Base-by-base conservation (phyloP, 2,329 filamentous ascomycete genomes). In the Niveomyces coronatus region DNA sequence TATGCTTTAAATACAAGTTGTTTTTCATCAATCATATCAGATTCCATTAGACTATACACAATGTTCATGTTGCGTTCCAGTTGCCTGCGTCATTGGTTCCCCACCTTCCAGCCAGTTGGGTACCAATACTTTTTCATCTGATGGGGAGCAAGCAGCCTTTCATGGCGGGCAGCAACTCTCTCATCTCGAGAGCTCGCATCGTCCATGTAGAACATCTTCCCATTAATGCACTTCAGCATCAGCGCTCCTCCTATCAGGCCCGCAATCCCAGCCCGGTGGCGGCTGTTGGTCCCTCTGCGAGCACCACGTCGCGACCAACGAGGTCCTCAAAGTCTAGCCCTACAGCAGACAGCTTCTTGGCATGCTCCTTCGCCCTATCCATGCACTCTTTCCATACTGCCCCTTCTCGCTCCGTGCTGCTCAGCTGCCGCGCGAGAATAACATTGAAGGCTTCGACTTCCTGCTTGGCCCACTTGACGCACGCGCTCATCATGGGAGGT, bases 381-480 rank as follows among this genome's bases (percentile, higher is more conserved):
- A 95, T 79, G 60, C 91, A 96, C 52, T 84, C 74, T 37, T 73
- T 74, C 85, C 86, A 95, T 2, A 85, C 72, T 31, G 76, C 70
- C 11, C 82, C 81, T n/a, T 74, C 79, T 35, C 69, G 72, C 44
- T 93, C 82, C 3, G 91, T 83, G 54, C 84, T 87, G 61, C 86
- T 93, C 44, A 98, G 66, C 61, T 96, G 91, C 42, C 89, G 71
- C 24, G 73, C 76, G 26, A 98, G 67, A 35, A 91, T 78, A 31
- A 70, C 71, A 52, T 95, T 96, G 67, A 96, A 96, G 2, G 79
- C 79, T 50, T 95, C 88, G 2, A 96, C 78, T 55, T 94, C 80
- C 50, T 91, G 82, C 60, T 95, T 96, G n/a, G 87, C 88, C 91
- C 91, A 98, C 55, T 89, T 93, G 51, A 98, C 89, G 50, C 87